Evolutionary conservation across 192 early-diverging fungal species (phyloP).

Genomic region (Coemansia sp.): DNA sequence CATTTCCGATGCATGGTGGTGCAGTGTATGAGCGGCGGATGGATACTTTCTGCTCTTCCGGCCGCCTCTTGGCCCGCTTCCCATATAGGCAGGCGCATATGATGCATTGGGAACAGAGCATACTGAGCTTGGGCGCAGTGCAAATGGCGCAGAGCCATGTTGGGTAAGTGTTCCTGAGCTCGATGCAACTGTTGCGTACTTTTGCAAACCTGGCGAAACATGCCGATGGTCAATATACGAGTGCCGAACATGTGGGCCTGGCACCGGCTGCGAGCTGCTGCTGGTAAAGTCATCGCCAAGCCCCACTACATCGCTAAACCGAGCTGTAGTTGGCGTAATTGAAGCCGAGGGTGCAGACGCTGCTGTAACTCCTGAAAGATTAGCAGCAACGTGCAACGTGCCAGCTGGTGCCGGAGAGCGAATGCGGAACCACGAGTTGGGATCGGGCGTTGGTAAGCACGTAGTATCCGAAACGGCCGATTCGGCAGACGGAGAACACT

Average conservation of each 20-base stretch:
- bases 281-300: slow-evolving; percentile 15
- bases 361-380: slow-evolving; percentile 12
- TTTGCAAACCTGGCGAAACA: slow-evolving; percentile 11
- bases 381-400: slow-evolving; percentile 5
- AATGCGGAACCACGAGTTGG: slow-evolving; percentile 50
- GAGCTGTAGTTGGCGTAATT: slow-evolving; percentile 42
- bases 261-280: slow-evolving; percentile 3
- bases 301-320: slow-evolving; percentile 17
- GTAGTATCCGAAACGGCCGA: slow-evolving; percentile 48
- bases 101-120: slow-evolving; percentile 36
- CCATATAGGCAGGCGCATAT: background rate
- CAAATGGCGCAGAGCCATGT: slow-evolving; percentile 4
- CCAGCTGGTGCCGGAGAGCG: slow-evolving; percentile 27
- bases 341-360: slow-evolving; percentile 20
- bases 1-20: slow-evolving; percentile 22
- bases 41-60: background rate
- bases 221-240: slow-evolving; percentile 9
- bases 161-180: slow-evolving; percentile 3
- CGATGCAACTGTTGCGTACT: slow-evolving; percentile 11
- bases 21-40: background rate
- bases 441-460: slow-evolving; percentile 50
- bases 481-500: slow-evolving; percentile 50
- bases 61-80: background rate
- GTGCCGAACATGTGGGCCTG: background rate
- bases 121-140: slow-evolving; percentile 28